Base-by-base conservation (phyloP, 2,329 filamentous ascomycete genomes). In the Chaetomium sp. region DNA sequence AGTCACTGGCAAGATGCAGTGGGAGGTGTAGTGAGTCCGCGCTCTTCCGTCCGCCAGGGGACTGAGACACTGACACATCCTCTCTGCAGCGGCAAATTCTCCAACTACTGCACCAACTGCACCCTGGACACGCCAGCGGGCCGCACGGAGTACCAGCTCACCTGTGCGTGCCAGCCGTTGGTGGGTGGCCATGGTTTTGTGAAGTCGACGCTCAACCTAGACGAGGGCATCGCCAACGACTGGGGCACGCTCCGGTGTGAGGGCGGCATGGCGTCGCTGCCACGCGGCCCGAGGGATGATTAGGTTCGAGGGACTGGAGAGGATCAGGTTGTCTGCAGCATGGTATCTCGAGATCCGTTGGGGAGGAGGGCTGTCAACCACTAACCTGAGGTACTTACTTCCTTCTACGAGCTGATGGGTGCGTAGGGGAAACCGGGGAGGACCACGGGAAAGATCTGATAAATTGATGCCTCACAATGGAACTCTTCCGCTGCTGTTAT, bases 51-150 rank as follows among this genome's bases (percentile, higher is more conserved):
- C 27, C 19, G 13, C 23, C n/a, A 13, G n/a, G 29, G 19, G 33
- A 13, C 19, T 25, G 16, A 47, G 19, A 38, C 19, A 4, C 49
- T 67, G 21, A 57, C 33, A 50, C 12, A 31, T 21, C 1, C 1
- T 7, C 21, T 38, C 19, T 16, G 7, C 57, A 70, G 70, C n/a
- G 70, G 70, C 55, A 72, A 72, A 35, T 66, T 66, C 55, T 47
- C 64, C 45, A 64, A 64, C 57, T 67, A 68, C 60, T 71, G 70
- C 63, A 50, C 33, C 16, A 45, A 66, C 57, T 71, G 70, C 60
- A 60, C 31, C 19, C 5, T 62, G 3, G 13, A 54, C 16, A 31
- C 62, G 1, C 6, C 10, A 4, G 21, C 2, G 7, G 29, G 10
- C 16, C 16, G 35, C 3, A 13, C 38, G 2, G 35, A 49, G 19